Conservation (phyloP, 352 stramenopile species). For the Peronospora belbahrii region DNA sequence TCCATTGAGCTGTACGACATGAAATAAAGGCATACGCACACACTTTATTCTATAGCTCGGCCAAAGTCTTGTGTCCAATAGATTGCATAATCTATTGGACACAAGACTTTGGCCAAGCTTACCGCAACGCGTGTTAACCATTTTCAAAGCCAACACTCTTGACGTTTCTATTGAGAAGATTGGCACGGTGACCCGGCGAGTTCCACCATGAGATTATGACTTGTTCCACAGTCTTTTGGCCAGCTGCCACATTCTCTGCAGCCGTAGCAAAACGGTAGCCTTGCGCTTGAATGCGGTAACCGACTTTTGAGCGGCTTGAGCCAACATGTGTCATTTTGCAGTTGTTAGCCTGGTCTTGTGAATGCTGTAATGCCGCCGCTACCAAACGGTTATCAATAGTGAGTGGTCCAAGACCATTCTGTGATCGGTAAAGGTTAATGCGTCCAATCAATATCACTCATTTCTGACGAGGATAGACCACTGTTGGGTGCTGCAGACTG, state of each 20-base stretch:
- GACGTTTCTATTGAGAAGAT: constrained; percentile 28
- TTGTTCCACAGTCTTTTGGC: constrained; percentile 26
- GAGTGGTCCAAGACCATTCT: constrained; percentile 25
- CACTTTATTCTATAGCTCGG: constrained; percentile 5
- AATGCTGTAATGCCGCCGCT: constrained; percentile 30
- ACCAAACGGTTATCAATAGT: constrained; percentile 32
- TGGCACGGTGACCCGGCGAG: constrained; percentile 34
- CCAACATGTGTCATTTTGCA: constrained; percentile 38
- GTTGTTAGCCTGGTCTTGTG: constrained; percentile 33
- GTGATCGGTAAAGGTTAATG: constrained; percentile 40
- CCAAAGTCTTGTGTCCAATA: constrained; percentile 39
- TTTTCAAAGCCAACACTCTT: constrained; percentile 26
- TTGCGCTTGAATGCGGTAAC: constrained; percentile 25
- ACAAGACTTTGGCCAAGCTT: constrained; percentile 4
- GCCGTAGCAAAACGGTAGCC: constrained; percentile 30
- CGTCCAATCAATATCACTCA: constrained; percentile 33
- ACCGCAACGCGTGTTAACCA: constrained; percentile 20
- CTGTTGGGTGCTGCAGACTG: constrained; percentile 11
- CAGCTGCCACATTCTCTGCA: constrained; percentile 46
- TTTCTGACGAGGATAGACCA: constrained; percentile 24
- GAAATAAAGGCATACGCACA: background rate
- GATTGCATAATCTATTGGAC: no score
- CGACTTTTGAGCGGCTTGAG: constrained; percentile 24
- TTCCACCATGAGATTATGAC: constrained; percentile 53
- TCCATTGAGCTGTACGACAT: constrained; percentile 11